Percentiles rank a stretch among this genome's conserved stretches.
Evolutionary conservation across 805 yeast genomes (phyloP).

Genomic region (Ogataea salicorniae): DNA sequence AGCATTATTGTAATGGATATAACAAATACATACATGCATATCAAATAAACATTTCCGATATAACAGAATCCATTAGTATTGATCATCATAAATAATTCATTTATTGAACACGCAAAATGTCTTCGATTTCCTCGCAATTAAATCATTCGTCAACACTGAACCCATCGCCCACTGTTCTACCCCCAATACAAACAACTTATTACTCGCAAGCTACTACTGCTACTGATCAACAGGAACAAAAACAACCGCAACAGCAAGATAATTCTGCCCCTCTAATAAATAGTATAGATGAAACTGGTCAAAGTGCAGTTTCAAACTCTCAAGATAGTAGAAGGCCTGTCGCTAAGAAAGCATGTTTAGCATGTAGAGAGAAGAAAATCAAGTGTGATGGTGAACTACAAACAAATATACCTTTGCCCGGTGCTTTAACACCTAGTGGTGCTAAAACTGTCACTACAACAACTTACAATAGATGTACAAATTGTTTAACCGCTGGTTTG

Average conservation of each 20-base stretch:
- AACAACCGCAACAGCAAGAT: background rate
- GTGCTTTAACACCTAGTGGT: background rate
- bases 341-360: slow-evolving; percentile 56
- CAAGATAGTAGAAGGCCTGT: slow-evolving; percentile 38
- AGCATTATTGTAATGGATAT: too few relatives aligned
- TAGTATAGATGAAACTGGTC: background rate
- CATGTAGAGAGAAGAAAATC: slow-evolving; percentile 60
- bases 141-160: background rate
- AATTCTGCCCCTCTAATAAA: too few relatives aligned
- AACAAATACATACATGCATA: too few relatives aligned
- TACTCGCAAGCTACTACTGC: background rate
- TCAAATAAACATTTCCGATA: too few relatives aligned
- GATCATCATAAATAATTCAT: too few relatives aligned
- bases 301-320: background rate
- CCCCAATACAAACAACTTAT: background rate
- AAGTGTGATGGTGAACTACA: slow-evolving; percentile 59
- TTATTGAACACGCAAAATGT: too few relatives aligned
- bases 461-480: slow-evolving; percentile 38
- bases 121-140: too few relatives aligned
- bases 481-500: slow-evolving; percentile 40
- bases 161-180: background rate
- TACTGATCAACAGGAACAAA: background rate
- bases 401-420: slow-evolving; percentile 7
- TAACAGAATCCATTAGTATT: too few relatives aligned
- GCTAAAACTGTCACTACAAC: slow-evolving; percentile 13